Conservation (phyloP, 768 basidiomycete species). For the Suillus weaverae region DNA sequence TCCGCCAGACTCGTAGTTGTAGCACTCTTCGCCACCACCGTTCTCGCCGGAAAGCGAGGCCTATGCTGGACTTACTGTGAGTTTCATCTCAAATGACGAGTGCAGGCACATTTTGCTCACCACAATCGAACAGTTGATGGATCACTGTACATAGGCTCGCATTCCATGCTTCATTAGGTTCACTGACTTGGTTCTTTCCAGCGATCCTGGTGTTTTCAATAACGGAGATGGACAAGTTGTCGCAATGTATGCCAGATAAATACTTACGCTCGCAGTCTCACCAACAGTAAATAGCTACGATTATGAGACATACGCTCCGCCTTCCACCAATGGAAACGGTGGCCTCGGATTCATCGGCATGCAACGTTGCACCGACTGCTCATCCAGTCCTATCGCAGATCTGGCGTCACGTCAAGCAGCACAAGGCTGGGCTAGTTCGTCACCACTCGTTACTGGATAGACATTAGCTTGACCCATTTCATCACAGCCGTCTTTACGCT, state of each 20-base stretch:
- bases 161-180: neutral
- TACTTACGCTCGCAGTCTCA: neutral
- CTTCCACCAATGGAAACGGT: constrained; percentile 36
- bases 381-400: constrained; percentile 34
- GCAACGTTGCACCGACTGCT: constrained; percentile 40
- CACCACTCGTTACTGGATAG: neutral
- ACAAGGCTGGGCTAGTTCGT: constrained; percentile 34
- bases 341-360: constrained; percentile 40
- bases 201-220: constrained; percentile 31
- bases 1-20: constrained; percentile 18
- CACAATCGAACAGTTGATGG: constrained; percentile 22
- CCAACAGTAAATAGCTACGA: constrained; percentile 31
- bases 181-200: constrained; percentile 11
- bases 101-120: neutral
- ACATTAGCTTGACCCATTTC: neutral
- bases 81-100: constrained; percentile 9
- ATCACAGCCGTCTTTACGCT: constrained; percentile 33
- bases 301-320: constrained; percentile 36
- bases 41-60: constrained; percentile 38
- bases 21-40: constrained; percentile 17
- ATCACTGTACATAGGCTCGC: constrained; percentile 26
- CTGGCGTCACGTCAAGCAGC: constrained; percentile 33
- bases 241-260: constrained; percentile 27
- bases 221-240: constrained; percentile 36
- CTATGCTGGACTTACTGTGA: constrained; percentile 39